phyloP scores from a whole-genome alignment of 495 filamentous ascomycete species.

The Emericellopsis terricola region DNA sequence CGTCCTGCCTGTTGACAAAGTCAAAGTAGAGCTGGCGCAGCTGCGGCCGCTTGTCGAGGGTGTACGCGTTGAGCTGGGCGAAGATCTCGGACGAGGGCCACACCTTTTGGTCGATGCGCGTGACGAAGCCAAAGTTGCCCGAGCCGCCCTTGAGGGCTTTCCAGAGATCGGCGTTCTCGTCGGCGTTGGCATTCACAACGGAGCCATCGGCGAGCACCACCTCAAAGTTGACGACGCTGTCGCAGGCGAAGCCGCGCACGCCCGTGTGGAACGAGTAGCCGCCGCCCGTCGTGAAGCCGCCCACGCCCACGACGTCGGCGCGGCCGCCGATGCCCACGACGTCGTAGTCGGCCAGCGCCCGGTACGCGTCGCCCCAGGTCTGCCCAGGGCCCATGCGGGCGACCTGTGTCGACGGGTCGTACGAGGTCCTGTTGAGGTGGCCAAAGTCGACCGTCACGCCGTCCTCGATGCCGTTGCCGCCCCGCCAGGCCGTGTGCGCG shows the following conservation, averaged over 20 bases:
- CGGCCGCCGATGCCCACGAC: slow-evolving; percentile 28
- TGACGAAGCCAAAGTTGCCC: slow-evolving; percentile 39
- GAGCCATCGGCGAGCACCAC: slow-evolving; percentile 33
- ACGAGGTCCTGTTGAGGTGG: background rate
- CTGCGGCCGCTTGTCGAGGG: too few relatives aligned
- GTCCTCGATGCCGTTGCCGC: background rate
- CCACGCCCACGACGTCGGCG: slow-evolving; percentile 19
- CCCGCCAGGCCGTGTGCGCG: background rate
- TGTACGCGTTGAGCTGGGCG: too few relatives aligned
- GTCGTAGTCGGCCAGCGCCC: slow-evolving; percentile 16
- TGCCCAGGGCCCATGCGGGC: slow-evolving; percentile 8
- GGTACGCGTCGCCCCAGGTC: slow-evolving; percentile 30
- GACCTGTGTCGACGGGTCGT: slow-evolving; percentile 2
- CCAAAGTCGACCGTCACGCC: background rate
- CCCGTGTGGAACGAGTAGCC: slow-evolving; percentile 18
- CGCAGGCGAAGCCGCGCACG: slow-evolving; percentile 26
- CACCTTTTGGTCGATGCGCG: slow-evolving; percentile 21
- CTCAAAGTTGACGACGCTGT: slow-evolving; percentile 28
- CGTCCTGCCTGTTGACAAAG: background rate
- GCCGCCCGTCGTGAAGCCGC: slow-evolving; percentile 23
- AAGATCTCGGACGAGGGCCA: too few relatives aligned
- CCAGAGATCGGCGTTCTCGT: slow-evolving; percentile 27
- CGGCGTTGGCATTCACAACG: slow-evolving; percentile 27
- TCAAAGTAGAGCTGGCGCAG: too few relatives aligned
- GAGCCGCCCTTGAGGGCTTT: slow-evolving; percentile 35